Base-by-base conservation (phyloP, 768 basidiomycete species). In the Chlorophyllum brunneum region DNA sequence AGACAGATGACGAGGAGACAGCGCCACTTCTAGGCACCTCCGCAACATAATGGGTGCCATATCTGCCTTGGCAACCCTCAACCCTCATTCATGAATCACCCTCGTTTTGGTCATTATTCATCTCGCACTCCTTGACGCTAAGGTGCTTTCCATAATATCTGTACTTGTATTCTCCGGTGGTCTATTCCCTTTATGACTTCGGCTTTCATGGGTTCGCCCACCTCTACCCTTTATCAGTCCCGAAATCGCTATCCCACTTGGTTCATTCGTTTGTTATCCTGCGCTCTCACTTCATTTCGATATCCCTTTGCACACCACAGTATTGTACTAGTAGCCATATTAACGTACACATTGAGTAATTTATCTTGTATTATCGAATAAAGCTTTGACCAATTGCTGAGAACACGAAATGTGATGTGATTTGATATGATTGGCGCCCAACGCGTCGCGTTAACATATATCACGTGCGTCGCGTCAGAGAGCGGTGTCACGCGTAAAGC, bases 1-100 rank as follows among this genome's bases (percentile, higher is more conserved):
- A 39, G 18, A 5, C 43, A 11, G 51, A 38, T n/a, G 51, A 49
- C 8, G 48, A 33, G 15, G 51, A 51, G 31, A 51, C 51, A 7
- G 20, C 51, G 11, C 51, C 51, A 10, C 34, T 53, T 4, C 18
- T 53, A 13, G 51, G 44, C 30, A 45, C 51, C 2, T 36, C 16
- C 18, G 20, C 20, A 4, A 18, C 42, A 30, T 29, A 30, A 24
- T 27, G 23, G 24, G 15, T 27, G 41, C 24, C 41, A 22, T 42
- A 24, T 41, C 6, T 16, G 5, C 34, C 34, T 5, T 16, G 11
- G 15, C 2, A 11, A 15, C 34, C 16, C 16, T 36, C 15, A 5
- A 5, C 16, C 16, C 16, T 16, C 16, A n/a, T 16, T 36, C 15
- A n/a, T 36, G 11, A 5, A 36, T 36, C 34, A 36, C 34, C 15